phyloP scores from a whole-genome alignment of 192 early-diverging fungal species.

The Phycomyces nitens region DNA sequence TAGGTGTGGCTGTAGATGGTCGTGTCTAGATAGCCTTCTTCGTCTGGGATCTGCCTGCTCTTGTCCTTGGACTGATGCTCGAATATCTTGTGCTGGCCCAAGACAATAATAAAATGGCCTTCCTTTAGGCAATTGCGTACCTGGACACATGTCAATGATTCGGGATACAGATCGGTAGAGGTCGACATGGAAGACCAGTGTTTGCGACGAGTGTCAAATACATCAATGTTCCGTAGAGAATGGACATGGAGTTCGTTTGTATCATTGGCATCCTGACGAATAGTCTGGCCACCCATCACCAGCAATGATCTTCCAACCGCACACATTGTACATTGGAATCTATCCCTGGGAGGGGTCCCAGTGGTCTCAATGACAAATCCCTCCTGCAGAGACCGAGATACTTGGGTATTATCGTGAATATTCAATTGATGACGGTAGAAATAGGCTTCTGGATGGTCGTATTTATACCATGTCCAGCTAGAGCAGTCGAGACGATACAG shows the following conservation, averaged over 20 bases:
- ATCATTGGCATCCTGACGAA: constrained; percentile 20
- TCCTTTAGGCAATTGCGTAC: too few relatives aligned
- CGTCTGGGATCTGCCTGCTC: too few relatives aligned
- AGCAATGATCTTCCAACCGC: constrained; percentile 13
- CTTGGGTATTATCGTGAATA: not conserved
- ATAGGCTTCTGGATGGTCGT: constrained; percentile 18
- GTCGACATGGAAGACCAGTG: constrained; percentile 5
- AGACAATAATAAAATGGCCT: too few relatives aligned
- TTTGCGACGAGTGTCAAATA: constrained; percentile 8
- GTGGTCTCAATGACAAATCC: constrained; percentile 13
- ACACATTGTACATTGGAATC: constrained; percentile 18
- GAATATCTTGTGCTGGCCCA: too few relatives aligned
- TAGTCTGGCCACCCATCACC: constrained; percentile 24
- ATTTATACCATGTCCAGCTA: constrained; percentile 24
- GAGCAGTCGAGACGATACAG: constrained; percentile 17
- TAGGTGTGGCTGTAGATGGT: too few relatives aligned
- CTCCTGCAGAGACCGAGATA: not conserved
- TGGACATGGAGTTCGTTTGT: constrained; percentile 20
- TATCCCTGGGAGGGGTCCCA: constrained; percentile 10
- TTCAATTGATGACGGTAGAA: not conserved
- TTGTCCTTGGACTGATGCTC: too few relatives aligned
- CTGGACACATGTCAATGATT: too few relatives aligned
- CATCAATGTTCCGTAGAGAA: constrained; percentile 4
- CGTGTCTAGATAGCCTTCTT: too few relatives aligned
- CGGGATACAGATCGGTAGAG: too few relatives aligned